Evolutionary conservation across 2,329 filamentous ascomycete genomes (phyloP).

Genomic region (Penicillium sp.): DNA sequence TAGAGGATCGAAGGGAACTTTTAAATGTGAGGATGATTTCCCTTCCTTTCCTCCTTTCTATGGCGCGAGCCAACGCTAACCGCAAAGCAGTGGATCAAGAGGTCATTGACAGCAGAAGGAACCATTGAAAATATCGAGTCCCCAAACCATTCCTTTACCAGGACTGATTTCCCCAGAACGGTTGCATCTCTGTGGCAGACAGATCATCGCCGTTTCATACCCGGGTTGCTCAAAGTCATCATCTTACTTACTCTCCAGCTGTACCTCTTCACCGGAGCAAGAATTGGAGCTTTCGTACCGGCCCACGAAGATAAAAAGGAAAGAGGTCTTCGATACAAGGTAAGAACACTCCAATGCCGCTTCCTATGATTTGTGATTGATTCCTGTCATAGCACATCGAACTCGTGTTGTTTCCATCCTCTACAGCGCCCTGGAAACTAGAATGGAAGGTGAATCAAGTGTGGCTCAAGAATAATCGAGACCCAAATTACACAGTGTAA

Average conservation of each 20-base stretch:
- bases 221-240: slow-evolving; percentile 13
- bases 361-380: background rate
- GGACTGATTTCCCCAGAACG: slow-evolving; percentile 10
- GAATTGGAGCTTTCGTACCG: slow-evolving; percentile 14
- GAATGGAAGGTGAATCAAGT: slow-evolving; percentile 16
- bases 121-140: slow-evolving; percentile 10
- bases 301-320: slow-evolving; percentile 8
- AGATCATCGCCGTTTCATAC: slow-evolving; percentile 11
- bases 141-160: slow-evolving; percentile 12
- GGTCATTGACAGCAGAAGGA: background rate
- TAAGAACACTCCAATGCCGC: background rate
- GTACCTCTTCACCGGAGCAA: slow-evolving; percentile 16
- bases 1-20: too few relatives aligned
- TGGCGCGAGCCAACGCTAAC: too few relatives aligned
- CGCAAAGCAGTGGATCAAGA: too few relatives aligned
- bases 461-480: slow-evolving; percentile 16
- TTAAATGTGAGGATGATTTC: too few relatives aligned
- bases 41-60: too few relatives aligned
- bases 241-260: slow-evolving; percentile 13
- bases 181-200: background rate
- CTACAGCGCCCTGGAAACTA: slow-evolving; percentile 12
- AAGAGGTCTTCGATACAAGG: slow-evolving; percentile 12
- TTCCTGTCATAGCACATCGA: slow-evolving; percentile 9
- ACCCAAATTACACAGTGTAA: slow-evolving; percentile 14
- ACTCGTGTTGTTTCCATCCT: slow-evolving; percentile 14